Evolutionary conservation across 2,329 filamentous ascomycete genomes (phyloP).

Genomic region (Metarhizium album): DNA sequence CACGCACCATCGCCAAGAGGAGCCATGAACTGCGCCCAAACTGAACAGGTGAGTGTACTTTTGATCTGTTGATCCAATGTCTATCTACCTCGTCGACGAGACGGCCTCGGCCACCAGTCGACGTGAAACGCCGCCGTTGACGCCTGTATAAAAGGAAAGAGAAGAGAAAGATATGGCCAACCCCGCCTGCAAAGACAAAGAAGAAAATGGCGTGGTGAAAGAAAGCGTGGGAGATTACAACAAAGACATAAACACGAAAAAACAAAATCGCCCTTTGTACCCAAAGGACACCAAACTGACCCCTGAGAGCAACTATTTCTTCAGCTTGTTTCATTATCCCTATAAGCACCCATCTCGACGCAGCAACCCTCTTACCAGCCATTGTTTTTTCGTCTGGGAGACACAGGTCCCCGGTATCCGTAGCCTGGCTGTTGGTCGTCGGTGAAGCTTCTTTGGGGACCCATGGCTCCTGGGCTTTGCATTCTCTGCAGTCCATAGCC

Average conservation of each 20-base stretch:
- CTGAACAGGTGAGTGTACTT: background rate
- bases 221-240: background rate
- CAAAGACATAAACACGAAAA: background rate
- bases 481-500: conserved; percentile 7
- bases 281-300: too few relatives aligned
- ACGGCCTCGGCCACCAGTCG: background rate
- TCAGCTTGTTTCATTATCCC: background rate
- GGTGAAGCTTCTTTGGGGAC: conserved; percentile 9
- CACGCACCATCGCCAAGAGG: too few relatives aligned
- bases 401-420: conserved; percentile 4
- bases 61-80: background rate
- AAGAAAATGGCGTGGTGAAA: background rate
- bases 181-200: background rate
- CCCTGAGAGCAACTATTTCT: background rate
- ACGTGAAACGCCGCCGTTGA: background rate
- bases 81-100: background rate
- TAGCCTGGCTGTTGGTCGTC: conserved; percentile 3
- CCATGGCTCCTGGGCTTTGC: conserved; percentile 8
- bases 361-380: background rate
- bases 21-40: background rate
- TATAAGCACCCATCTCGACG: too few relatives aligned
- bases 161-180: too few relatives aligned
- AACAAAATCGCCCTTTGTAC: background rate
- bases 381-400: background rate
- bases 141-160: background rate